Evolutionary conservation across 371 early-diverging fungal species (phyloP).

Genomic region (Mucor velutinosus): DNA sequence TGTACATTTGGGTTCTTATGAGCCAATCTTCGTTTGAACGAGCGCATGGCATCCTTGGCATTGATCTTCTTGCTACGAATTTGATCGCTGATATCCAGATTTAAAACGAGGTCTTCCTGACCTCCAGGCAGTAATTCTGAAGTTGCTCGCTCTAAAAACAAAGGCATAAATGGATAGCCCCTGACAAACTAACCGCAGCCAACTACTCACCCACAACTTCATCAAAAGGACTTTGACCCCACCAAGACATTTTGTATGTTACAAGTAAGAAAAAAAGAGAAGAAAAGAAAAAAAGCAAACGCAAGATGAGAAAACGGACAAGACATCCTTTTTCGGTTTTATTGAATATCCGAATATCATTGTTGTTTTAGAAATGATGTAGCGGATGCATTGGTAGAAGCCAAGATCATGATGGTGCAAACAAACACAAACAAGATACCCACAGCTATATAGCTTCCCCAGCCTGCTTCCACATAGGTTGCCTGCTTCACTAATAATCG

Average conservation of each 20-base stretch:
- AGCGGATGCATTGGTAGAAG: slow-evolving; percentile 11
- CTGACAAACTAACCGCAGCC: not conserved
- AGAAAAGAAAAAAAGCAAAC: slow-evolving; percentile 8
- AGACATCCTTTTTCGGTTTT: not conserved
- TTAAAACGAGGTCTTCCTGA: slow-evolving; percentile 78
- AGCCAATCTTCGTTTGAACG: slow-evolving; percentile 77
- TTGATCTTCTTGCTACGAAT: slow-evolving; percentile 86
- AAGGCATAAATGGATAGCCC: not conserved
- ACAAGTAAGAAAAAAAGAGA: slow-evolving; percentile 11
- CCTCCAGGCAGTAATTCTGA: slow-evolving; percentile 87
- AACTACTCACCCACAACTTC: slow-evolving; percentile 41
- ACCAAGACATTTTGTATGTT: slow-evolving; percentile 42
- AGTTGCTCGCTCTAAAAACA: slow-evolving; percentile 78
- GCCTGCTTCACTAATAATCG: slow-evolving; percentile 26
- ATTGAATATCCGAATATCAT: not conserved
- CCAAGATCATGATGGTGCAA: slow-evolving; percentile 41
- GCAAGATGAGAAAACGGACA: not conserved
- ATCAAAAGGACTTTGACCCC: slow-evolving; percentile 46
- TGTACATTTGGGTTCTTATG: slow-evolving; percentile 94
- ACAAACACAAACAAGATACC: slow-evolving; percentile 33
- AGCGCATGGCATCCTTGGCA: slow-evolving; percentile 76
- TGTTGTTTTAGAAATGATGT: not conserved
- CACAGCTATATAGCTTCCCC: slow-evolving; percentile 37
- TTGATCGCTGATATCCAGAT: slow-evolving; percentile 91
- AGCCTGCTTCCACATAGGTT: slow-evolving; percentile 40